A percentile compares a stretch with the other conserved stretches of the same genome.
phyloP scores from a whole-genome alignment of 495 filamentous ascomycete species.

The Penicillium turbatum region DNA sequence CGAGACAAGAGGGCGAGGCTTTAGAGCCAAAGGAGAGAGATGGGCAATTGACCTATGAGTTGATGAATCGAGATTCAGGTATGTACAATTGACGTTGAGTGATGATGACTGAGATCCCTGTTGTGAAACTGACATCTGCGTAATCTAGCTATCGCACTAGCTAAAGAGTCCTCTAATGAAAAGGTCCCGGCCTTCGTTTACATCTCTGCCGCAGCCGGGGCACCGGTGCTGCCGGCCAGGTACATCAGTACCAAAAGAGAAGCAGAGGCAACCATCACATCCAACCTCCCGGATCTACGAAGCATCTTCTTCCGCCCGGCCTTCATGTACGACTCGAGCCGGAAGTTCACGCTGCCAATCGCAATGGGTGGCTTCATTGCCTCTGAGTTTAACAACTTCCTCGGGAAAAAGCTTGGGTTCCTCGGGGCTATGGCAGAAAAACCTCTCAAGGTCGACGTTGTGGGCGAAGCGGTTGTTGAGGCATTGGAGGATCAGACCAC shows the following conservation, averaged over 20 bases:
- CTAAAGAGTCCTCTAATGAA: conserved; percentile 64
- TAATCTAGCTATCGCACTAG: conserved; percentile 63
- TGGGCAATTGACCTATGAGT: conserved; percentile 88
- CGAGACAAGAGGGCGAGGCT: conserved; percentile 50
- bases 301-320: conserved; percentile 78
- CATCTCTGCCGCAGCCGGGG: conserved; percentile 82
- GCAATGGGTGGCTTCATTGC: conserved; percentile 67
- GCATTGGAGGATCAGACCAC: conserved; percentile 64
- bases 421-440: conserved; percentile 79
- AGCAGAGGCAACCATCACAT: conserved; percentile 74
- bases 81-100: conserved; percentile 13
- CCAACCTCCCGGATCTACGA: conserved; percentile 67
- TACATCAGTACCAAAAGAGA: conserved; percentile 93
- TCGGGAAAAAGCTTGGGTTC: conserved; percentile 67
- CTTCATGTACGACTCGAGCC: conserved; percentile 81
- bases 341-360: conserved; percentile 78
- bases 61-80: conserved; percentile 92
- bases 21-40: conserved; percentile 60
- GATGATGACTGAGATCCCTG: not conserved
- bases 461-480: conserved; percentile 81
- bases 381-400: conserved; percentile 63
- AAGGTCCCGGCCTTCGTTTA: conserved; percentile 71
- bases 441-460: conserved; percentile 78
- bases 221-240: conserved; percentile 72
- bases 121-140: conserved; percentile 17